These are phyloP conservation scores for Lepiota brunneoincarnata DNA, from an alignment of 768 basidiomycete species.

Conservation along the genomic window DNA sequence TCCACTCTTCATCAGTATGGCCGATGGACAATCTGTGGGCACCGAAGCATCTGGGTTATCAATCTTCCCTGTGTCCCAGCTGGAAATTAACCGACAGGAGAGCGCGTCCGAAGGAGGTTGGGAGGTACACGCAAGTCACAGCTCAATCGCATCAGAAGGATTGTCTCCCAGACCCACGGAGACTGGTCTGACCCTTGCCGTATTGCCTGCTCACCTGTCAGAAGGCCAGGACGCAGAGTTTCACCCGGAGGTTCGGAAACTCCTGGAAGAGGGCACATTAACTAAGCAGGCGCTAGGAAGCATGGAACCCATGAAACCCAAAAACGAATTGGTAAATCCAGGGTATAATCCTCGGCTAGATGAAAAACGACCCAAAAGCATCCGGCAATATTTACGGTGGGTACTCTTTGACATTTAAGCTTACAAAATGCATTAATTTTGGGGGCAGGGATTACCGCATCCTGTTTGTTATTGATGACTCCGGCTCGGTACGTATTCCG, in stretches of 20 bases:
- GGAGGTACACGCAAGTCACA: not conserved
- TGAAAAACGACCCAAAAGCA: constrained; percentile 6
- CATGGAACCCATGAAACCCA: not conserved
- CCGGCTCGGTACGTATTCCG: constrained; percentile 22
- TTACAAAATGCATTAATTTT: not conserved
- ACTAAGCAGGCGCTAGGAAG: not conserved
- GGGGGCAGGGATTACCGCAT: constrained; percentile 23
- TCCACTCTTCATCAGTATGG: not conserved
- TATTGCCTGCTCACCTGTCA: not conserved
- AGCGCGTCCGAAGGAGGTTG: too few relatives aligned
- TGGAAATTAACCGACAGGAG: too few relatives aligned
- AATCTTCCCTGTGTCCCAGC: too few relatives aligned
- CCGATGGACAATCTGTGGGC: too few relatives aligned
- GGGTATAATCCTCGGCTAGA: constrained; percentile 13
- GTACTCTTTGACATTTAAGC: not conserved
- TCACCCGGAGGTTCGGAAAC: not conserved
- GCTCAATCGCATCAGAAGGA: not conserved
- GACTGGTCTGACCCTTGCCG: not conserved
- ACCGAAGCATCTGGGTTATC: too few relatives aligned
- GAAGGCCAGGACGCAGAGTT: not conserved
- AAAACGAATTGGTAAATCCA: not conserved
- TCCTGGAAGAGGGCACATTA: not conserved
- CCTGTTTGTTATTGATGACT: constrained; percentile 28
- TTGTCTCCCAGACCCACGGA: too few relatives aligned
- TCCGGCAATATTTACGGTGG: constrained; percentile 13